Conservation (phyloP, 176 grass and related monocot genomes). For the Carex cristatella region DNA sequence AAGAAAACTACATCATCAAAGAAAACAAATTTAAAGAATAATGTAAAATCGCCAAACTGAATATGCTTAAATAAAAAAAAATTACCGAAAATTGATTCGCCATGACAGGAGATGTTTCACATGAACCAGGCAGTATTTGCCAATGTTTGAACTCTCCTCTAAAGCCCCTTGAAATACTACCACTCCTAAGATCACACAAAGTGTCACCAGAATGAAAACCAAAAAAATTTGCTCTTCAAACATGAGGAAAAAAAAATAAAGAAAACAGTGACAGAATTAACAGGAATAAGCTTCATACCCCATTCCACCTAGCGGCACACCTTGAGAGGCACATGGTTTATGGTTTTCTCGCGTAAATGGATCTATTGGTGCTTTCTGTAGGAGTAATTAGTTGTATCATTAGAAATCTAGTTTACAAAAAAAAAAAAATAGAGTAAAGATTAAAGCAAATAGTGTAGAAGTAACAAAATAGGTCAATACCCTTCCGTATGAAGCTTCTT, state of each 20-base stretch:
- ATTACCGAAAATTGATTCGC: conserved; percentile 97
- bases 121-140: conserved; percentile 92
- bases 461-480: conserved; percentile 42
- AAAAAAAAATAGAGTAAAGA: background rate
- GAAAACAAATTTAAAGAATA: background rate
- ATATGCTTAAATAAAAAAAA: conserved; percentile 12
- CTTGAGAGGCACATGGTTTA: conserved; percentile 81
- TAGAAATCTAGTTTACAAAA: conserved; percentile 23
- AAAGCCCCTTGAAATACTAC: conserved; percentile 97
- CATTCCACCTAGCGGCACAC: conserved; percentile 96
- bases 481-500: conserved; percentile 98
- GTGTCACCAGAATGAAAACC: conserved; percentile 21
- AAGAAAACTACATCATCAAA: background rate
- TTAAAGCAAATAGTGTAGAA: background rate
- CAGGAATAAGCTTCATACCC: conserved; percentile 43
- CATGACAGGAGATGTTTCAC: conserved; percentile 84
- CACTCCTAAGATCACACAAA: conserved; percentile 53
- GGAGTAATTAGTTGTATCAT: conserved; percentile 28
- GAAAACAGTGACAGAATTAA: conserved; percentile 22
- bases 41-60: background rate
- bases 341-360: conserved; percentile 80
- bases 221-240: background rate
- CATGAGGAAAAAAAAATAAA: background rate
- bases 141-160: conserved; percentile 95
- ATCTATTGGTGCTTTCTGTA: conserved; percentile 96